These are phyloP conservation scores for Omphalotus guepiniiformis DNA, from an alignment of 768 basidiomycete species.

Conservation along the genomic window DNA sequence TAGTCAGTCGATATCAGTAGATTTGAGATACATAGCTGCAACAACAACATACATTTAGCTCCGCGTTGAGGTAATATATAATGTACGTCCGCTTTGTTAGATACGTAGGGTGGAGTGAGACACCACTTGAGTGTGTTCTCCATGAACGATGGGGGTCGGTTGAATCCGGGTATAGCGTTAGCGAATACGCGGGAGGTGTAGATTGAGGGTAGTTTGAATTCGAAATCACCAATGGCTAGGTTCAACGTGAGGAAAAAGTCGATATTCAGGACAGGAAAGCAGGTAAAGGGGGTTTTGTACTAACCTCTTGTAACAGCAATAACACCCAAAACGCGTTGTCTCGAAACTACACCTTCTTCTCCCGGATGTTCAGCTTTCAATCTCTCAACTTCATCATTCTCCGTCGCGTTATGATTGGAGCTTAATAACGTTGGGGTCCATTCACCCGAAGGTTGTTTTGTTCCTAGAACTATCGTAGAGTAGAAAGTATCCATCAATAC, in stretches of 20 bases:
- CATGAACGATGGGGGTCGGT: conserved; percentile 37
- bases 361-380: conserved; percentile 44
- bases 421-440: conserved; percentile 41
- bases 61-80: no score
- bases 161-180: conserved; percentile 22
- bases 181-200: conserved; percentile 46
- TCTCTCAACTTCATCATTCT: conserved; percentile 35
- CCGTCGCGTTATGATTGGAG: conserved; percentile 46
- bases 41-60: no score
- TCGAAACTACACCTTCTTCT: conserved; percentile 33
- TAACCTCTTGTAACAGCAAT: conserved; percentile 55
- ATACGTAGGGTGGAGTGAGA: conserved; percentile 50
- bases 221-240: conserved; percentile 53
- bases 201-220: conserved; percentile 46
- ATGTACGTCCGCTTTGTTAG: conserved; percentile 37
- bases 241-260: neutral
- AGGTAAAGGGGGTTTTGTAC: conserved; percentile 7
- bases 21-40: conserved; percentile 23
- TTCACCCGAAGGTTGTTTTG: conserved; percentile 14
- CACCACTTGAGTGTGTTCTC: conserved; percentile 24
- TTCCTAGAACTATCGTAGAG: conserved; percentile 1
- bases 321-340: conserved; percentile 47
- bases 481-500: neutral
- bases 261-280: neutral
- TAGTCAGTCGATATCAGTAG: conserved; percentile 5